A percentile compares a stretch with the other conserved stretches of the same genome.
Evolutionary conservation across 1,284 basidiomycete species (phyloP).

Genomic region (Schizophyllum commune): DNA sequence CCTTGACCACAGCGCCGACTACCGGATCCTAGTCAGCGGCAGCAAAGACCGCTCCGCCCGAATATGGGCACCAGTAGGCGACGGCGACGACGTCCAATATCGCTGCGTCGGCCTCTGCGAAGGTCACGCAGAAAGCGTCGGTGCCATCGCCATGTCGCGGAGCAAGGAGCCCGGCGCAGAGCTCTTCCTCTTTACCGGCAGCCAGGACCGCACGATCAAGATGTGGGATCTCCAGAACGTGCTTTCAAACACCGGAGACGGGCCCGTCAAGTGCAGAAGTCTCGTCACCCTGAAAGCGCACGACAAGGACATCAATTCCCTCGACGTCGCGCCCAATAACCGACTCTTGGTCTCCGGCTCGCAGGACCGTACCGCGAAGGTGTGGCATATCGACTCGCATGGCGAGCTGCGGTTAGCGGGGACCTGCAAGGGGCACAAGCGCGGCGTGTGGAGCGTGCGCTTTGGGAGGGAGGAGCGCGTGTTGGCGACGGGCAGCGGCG

Average conservation of each 20-base stretch:
- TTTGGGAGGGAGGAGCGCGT: constrained; percentile 83
- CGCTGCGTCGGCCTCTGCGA: constrained; percentile 82
- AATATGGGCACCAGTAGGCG: constrained; percentile 63
- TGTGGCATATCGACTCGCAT: constrained; percentile 69
- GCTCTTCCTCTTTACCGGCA: constrained; percentile 85
- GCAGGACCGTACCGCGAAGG: constrained; percentile 91
- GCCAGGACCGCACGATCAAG: constrained; percentile 96
- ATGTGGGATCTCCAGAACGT: constrained; percentile 82
- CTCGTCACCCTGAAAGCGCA: constrained; percentile 90
- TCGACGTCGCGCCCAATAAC: constrained; percentile 92
- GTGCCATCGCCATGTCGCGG: constrained; percentile 78
- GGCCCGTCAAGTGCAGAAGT: constrained; percentile 56
- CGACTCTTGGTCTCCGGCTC: constrained; percentile 87
- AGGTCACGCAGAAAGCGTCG: constrained; percentile 93
- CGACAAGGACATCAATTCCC: constrained; percentile 97
- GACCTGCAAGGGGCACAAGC: constrained; percentile 91
- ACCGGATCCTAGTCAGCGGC: constrained; percentile 77
- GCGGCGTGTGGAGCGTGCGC: constrained; percentile 92
- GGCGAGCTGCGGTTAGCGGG: constrained; percentile 78
- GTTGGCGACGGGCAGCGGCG: constrained; percentile 90
- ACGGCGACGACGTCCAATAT: constrained; percentile 46
- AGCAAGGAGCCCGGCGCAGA: constrained; percentile 18
- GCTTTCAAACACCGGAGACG: constrained; percentile 21
- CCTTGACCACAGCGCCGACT: constrained; percentile 64
- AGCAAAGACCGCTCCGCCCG: constrained; percentile 89